phyloP scores from a whole-genome alignment of 2,329 filamentous ascomycete species.

The Xylaria sp. region DNA sequence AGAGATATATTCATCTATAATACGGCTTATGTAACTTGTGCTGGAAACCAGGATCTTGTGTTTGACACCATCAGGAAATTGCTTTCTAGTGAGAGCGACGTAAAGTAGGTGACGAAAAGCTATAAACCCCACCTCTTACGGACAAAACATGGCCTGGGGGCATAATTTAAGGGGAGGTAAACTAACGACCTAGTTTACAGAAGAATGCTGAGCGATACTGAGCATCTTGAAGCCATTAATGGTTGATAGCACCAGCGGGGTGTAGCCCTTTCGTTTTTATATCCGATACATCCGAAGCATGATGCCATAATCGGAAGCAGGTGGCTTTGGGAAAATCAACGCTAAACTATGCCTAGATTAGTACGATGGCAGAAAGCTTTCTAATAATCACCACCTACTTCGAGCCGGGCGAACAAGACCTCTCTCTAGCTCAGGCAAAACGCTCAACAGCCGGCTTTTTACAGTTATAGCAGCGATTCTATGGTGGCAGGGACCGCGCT shows the following conservation, averaged over 20 bases:
- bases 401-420: slow-evolving; percentile 25
- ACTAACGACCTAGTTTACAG: too few species aligned
- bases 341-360: slow-evolving; percentile 40
- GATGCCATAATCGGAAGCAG: slow-evolving; percentile 26
- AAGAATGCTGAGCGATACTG: too few species aligned
- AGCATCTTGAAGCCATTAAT: too few species aligned
- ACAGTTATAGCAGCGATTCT: slow-evolving; percentile 9
- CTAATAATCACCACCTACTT: slow-evolving; percentile 43
- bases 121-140: too few species aligned
- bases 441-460: slow-evolving; percentile 14
- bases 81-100: too few species aligned
- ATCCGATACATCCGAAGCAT: slow-evolving; percentile 28
- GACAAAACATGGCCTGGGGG: too few species aligned
- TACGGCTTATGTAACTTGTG: background rate
- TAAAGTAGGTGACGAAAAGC: too few species aligned
- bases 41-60: background rate
- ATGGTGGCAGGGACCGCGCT: slow-evolving; percentile 7
- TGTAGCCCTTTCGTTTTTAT: slow-evolving; percentile 7
- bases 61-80: too few species aligned
- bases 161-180: too few species aligned
- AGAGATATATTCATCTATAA: background rate
- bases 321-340: background rate
- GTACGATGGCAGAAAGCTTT: slow-evolving; percentile 38
- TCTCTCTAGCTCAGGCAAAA: slow-evolving; percentile 39
- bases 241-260: too few species aligned